These are phyloP conservation scores for Meira nashicola DNA, from an alignment of 1,284 basidiomycete genomes.

Conservation along the genomic window DNA sequence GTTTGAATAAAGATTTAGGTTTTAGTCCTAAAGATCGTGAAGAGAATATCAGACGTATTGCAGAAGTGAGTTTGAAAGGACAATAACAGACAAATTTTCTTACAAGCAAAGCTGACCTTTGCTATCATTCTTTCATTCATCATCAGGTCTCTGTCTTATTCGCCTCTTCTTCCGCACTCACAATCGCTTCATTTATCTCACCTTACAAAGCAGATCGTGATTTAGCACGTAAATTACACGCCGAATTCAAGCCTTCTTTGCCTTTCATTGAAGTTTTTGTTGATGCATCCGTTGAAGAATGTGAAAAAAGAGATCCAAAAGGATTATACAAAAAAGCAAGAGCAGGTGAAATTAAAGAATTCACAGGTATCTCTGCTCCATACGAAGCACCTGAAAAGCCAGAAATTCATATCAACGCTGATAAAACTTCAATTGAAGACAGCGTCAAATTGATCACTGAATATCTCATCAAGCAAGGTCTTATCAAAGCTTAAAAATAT, in stretches of 20 bases:
- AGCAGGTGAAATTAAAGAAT: constrained; percentile 94
- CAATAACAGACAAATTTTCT: no score
- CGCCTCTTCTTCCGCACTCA: constrained; percentile 76
- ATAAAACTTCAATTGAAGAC: constrained; percentile 71
- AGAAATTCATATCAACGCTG: constrained; percentile 89
- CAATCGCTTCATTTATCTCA: constrained; percentile 95
- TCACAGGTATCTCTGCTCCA: constrained; percentile 94
- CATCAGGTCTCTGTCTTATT: constrained; percentile 86
- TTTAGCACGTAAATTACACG: constrained; percentile 76
- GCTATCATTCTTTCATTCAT: neutral
- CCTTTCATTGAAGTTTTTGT: constrained; percentile 87
- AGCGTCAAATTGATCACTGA: constrained; percentile 75
- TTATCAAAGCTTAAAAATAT: neutral
- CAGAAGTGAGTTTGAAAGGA: constrained; percentile 72
- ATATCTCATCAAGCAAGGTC: constrained; percentile 66
- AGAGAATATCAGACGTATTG: constrained; percentile 96
- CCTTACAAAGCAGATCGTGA: constrained; percentile 84
- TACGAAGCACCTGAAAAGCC: constrained; percentile 83
- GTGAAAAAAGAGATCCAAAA: constrained; percentile 91
- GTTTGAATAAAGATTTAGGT: constrained; percentile 94
- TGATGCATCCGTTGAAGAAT: constrained; percentile 82
- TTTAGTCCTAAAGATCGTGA: constrained; percentile 91
- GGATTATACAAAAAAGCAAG: constrained; percentile 96
- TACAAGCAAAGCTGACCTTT: no score
- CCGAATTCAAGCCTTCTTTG: constrained; percentile 59